A percentile compares a stretch with the other conserved stretches of the same genome.
These are phyloP conservation scores for Diversispora eburnea DNA, from an alignment of 192 early-diverging fungal genomes.

Conservation along the genomic window DNA sequence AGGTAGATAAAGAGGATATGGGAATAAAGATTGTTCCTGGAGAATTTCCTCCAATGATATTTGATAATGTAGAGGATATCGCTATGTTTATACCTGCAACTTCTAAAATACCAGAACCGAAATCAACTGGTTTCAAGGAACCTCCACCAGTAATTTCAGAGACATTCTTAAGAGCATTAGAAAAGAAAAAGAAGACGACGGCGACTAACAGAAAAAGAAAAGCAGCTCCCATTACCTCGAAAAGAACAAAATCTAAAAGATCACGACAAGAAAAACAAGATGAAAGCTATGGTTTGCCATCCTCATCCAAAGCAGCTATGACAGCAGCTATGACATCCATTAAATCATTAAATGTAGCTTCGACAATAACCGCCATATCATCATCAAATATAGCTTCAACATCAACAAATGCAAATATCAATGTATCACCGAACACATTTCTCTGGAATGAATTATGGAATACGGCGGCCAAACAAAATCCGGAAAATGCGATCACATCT, in stretches of 20 bases:
- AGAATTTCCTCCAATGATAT: no score
- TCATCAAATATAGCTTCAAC: no score
- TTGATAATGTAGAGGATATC: no score
- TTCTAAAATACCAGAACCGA: background rate
- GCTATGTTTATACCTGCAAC: background rate
- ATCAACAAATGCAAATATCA: no score
- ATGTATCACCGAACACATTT: background rate
- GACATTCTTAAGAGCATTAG: background rate
- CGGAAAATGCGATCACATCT: background rate
- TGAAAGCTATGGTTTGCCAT: no score
- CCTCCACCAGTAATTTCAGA: background rate
- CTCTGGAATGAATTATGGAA: background rate
- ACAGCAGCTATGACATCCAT: background rate
- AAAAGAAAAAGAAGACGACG: background rate
- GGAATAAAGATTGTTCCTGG: no score
- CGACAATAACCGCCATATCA: no score
- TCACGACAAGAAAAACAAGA: no score
- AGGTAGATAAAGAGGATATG: no score
- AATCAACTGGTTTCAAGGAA: background rate
- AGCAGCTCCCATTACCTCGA: background rate
- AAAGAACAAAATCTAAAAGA: background rate
- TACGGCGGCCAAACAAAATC: background rate
- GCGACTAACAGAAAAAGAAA: background rate
- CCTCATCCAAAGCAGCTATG: background rate
- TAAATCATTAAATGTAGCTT: no score